Evolutionary conservation across 1,139 yeast species (phyloP), one percentile per base, ranked within the genome.

Genomic region (Yamadazyma spencermartinsiae): DNA sequence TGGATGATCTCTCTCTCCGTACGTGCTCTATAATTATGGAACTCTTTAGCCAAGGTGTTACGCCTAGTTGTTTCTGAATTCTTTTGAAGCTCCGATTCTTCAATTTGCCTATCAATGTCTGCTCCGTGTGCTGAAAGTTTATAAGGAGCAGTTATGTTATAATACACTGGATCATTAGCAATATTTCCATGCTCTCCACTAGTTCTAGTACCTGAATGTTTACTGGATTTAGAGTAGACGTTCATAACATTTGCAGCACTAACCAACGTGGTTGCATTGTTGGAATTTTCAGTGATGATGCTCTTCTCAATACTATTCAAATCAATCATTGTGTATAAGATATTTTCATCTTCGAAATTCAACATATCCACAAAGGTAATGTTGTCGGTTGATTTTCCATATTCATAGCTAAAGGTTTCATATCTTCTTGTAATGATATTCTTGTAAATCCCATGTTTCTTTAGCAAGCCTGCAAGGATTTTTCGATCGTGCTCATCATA

Each of bases 321-420:
- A 61, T 90, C 97, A 40, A 89, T 80, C 39, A 90, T 60, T 1
- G 84, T 64, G 48, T 77, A 81, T 49, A 74, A 69, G 2, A 82
- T 71, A 35, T 75, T 73, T 24, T 75, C 79, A 43, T 80, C 67
- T 1, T 68, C 63, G 40, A 86, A 68, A 2, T 74, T 72, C 20
- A 90, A 52, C 23, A 76, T 79, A 54, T 87, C 92, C 12, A 79
- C 56, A 11, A 89, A 55, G 0, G 86, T 76, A 2, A 70, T 65
- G 38, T 61, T 68, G 2, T 52, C 49, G 3, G 34, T 33, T 1
- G 60, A 56, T 38, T 47, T 62, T 4, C 71, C 72, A 3, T 46
- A 33, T 1, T 63, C 53, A 54, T 61, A 85, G 44, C 80, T 72
- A 51, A 83, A 86, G 6, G 57, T 50, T 52, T 82, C 92, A 26